Evolutionary conservation across 176 grass and related monocot genomes (phyloP).

Genomic region (Aegilops speltoides): DNA sequence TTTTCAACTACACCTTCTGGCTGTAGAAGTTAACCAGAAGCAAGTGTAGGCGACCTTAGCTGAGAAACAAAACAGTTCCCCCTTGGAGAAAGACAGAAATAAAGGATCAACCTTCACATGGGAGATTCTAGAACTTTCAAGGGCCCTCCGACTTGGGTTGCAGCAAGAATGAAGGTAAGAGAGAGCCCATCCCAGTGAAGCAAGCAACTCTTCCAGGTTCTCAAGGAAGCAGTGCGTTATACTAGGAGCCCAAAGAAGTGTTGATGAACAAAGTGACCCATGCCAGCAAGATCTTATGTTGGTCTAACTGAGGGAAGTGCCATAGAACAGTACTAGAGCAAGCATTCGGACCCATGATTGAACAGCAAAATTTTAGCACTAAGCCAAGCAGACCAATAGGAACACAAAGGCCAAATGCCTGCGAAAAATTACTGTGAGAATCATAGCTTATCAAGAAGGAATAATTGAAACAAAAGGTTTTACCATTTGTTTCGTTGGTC

Average conservation of each 20-base stretch:
- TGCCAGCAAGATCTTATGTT: constrained; percentile 15
- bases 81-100: neutral
- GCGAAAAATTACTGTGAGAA: constrained; percentile 42
- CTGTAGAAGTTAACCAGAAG: neutral
- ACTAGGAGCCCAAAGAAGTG: neutral
- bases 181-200: neutral
- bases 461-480: constrained; percentile 28
- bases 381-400: constrained; percentile 28
- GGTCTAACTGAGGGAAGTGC: neutral
- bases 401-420: constrained; percentile 45
- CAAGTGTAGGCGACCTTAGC: neutral
- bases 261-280: constrained; percentile 15
- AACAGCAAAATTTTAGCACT: constrained; percentile 34
- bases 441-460: constrained; percentile 16
- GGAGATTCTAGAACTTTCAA: neutral
- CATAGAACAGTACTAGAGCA: neutral
- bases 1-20: neutral
- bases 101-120: neutral
- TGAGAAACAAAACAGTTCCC: neutral
- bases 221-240: neutral
- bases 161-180: constrained; percentile 10
- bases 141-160: neutral
- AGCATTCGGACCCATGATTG: constrained; percentile 20
- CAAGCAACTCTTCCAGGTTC: neutral
- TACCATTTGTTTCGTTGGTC: constrained; percentile 18